Percentiles rank a stretch among this genome's conserved stretches.
Evolutionary conservation across 768 basidiomycete species (phyloP).

Genomic region (Cyathus striatus): DNA sequence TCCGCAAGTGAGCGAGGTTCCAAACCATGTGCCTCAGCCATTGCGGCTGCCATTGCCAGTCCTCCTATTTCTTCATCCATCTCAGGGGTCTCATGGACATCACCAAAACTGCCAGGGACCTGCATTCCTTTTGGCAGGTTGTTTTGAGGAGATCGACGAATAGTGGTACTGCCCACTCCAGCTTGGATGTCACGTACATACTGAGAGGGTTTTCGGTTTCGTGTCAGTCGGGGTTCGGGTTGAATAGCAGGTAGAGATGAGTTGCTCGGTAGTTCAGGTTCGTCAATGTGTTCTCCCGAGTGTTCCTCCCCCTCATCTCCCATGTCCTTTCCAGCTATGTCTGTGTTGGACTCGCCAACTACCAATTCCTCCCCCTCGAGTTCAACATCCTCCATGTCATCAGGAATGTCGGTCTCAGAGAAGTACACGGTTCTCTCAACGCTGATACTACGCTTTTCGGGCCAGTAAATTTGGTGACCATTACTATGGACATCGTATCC

Average conservation of each 20-base stretch:
- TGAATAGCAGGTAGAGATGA: not conserved
- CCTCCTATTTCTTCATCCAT: not conserved
- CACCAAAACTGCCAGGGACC: no score
- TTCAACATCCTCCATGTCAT: not conserved
- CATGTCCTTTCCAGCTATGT: no score
- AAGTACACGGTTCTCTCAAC: no score
- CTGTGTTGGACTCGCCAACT: no score
- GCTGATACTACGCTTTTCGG: no score
- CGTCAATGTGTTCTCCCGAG: no score
- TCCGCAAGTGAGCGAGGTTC: not conserved
- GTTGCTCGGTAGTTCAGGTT: not conserved
- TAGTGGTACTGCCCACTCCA: not conserved
- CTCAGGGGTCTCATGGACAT: no score
- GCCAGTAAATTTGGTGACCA: constrained; percentile 16
- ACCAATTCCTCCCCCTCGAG: not conserved
- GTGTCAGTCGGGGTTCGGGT: not conserved
- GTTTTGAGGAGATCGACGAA: not conserved
- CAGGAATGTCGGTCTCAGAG: no score
- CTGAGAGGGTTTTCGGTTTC: not conserved
- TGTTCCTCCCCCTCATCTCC: no score
- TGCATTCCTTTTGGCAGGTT: no score
- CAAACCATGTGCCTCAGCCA: not conserved
- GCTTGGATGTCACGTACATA: not conserved
- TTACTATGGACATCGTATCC: constrained; percentile 9
- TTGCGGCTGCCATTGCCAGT: not conserved